Evolutionary conservation across 2,329 filamentous ascomycete species (phyloP), one percentile per base, ranked within the genome.

Genomic region (Tolypocladium pustulatum): DNA sequence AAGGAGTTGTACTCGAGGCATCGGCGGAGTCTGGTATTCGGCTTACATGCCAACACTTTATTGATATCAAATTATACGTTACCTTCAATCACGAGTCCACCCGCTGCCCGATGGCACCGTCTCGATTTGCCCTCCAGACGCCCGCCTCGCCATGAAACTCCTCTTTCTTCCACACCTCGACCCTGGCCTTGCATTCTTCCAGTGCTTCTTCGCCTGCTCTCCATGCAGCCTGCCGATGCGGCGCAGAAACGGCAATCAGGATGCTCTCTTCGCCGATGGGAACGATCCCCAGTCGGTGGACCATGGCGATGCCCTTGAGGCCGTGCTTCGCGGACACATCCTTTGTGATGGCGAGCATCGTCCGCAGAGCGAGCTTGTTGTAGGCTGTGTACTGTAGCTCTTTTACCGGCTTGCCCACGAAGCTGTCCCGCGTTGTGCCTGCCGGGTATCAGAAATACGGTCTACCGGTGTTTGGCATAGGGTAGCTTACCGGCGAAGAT

Each of bases 141-240:
- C 86, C 89, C 62, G 88, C 87, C 27, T 85, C 87, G 1, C 82
- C 87, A 53, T 82, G 84, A 77, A 97, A 97, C 71, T 91, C 88
- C 76, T 97, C 93, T 63, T 85, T 78, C 76, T 97, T 97, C 93
- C 93, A 97, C 49, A 99, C 87, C 77, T 99, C 94, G n/a, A 90
- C 90, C 64, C 81, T 85, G 58, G 82, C 83, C 76, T 97, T 99
- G 68, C 90, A 91, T 70, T 84, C 77, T 76, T 97, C 93, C 60
- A 97, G 75, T 38, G 91, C 89, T 74, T 95, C 90, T 76, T 97
- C 93, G 0, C 90, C 93, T 0, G 89, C 93, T 65, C 78, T 76
- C 93, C 93, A 99, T 6, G 90, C 92, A 17, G 88, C 89, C 65
- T 88, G 83, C 9, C 94, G 80, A 75, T 97, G 94, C 40, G 89